Evolutionary conservation across 1,139 yeast genomes (phyloP).

Genomic region (Suhomyces guaymorum): DNA sequence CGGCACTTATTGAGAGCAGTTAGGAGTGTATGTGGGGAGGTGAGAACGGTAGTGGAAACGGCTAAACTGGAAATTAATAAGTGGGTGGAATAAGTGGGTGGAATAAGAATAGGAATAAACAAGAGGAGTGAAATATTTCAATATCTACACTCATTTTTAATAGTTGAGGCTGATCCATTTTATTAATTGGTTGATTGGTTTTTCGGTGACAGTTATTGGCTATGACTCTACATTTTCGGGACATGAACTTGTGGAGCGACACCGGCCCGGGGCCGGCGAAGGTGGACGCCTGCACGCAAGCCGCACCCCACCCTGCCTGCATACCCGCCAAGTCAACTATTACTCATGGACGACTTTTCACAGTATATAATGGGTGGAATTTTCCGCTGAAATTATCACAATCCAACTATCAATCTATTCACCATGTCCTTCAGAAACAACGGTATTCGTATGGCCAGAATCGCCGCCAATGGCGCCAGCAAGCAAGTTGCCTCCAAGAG

Average conservation of each 20-base stretch:
- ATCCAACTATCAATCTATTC: conserved; percentile 7
- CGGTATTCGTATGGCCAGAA: conserved; percentile 62
- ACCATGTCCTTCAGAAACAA: conserved; percentile 64
- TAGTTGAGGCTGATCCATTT: too few species aligned
- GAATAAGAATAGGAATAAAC: too few species aligned
- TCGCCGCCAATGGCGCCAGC: conserved; percentile 53
- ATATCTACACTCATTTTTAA: too few species aligned
- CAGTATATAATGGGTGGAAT: conserved; percentile 15
- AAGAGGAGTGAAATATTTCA: too few species aligned
- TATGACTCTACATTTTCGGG: too few species aligned
- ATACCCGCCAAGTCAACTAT: conserved; percentile 8
- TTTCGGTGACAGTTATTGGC: too few species aligned
- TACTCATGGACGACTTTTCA: conserved; percentile 9
- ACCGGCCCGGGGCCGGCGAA: conserved; percentile 16
- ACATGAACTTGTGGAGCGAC: too few species aligned
- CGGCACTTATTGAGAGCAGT: too few species aligned
- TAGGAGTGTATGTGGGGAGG: too few species aligned
- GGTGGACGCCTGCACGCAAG: conserved; percentile 7
- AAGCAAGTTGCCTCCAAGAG: conserved; percentile 60
- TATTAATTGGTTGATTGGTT: too few species aligned
- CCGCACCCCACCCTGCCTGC: conserved; percentile 1
- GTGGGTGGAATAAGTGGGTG: too few species aligned
- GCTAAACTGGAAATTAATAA: background rate
- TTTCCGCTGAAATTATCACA: conserved; percentile 4
- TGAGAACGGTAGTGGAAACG: too few species aligned